phyloP scores from a whole-genome alignment of 148 eudicot genomes.

The Diospyros kaki region DNA sequence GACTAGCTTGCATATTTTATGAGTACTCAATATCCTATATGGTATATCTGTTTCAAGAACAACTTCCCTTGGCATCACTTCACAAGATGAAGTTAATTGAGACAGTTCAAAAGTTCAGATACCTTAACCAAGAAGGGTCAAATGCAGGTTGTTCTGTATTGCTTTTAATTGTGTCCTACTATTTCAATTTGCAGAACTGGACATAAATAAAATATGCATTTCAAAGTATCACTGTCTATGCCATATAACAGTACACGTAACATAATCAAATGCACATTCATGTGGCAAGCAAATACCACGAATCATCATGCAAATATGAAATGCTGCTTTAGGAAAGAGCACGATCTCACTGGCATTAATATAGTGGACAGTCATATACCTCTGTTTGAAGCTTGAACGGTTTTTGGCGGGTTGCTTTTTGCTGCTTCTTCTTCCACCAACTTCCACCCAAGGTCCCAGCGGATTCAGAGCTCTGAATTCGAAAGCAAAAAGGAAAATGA shows the following conservation, averaged over 20 bases:
- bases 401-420: constrained; percentile 51
- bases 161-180: too few species aligned
- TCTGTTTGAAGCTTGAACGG: constrained; percentile 93
- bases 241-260: not conserved
- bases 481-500: not conserved
- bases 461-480: constrained; percentile 58
- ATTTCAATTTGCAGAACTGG: too few species aligned
- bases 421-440: constrained; percentile 62
- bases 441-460: constrained; percentile 51
- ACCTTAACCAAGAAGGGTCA: too few species aligned
- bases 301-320: not conserved
- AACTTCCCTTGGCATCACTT: too few species aligned
- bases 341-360: not conserved
- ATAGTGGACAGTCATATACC: constrained; percentile 13
- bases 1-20: too few species aligned
- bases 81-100: too few species aligned
- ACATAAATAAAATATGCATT: not conserved
- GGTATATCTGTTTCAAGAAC: too few species aligned
- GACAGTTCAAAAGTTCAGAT: too few species aligned
- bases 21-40: too few species aligned
- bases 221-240: not conserved
- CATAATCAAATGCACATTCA: not conserved
- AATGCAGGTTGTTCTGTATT: too few species aligned
- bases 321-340: not conserved
- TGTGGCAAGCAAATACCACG: not conserved